Percentiles rank a stretch among this genome's conserved stretches.
These are phyloP conservation scores for Leishmania guyanensis DNA, from an alignment of 208 protist genomes.

Conservation along the genomic window DNA sequence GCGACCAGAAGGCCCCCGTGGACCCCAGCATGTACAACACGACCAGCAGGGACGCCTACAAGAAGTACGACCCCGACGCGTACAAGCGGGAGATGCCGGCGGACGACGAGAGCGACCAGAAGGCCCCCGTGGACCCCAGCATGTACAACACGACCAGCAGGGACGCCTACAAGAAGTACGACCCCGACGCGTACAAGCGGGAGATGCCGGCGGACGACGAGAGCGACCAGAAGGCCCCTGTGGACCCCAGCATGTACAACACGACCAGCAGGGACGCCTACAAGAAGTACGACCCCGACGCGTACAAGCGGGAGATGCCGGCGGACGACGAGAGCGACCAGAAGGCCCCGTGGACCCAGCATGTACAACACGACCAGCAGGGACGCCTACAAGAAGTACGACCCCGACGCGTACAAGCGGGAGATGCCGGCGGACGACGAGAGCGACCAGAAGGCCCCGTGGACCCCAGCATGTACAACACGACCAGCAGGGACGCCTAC, in stretches of 20 bases:
- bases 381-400: constrained; percentile 16
- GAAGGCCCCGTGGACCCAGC: constrained; percentile 26
- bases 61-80: constrained; percentile 35
- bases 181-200: constrained; percentile 45
- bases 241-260: constrained; percentile 38
- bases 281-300: constrained; percentile 40
- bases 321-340: constrained; percentile 12
- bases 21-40: constrained; percentile 53
- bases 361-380: constrained; percentile 22
- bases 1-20: background rate
- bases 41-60: constrained; percentile 44
- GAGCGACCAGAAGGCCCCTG: constrained; percentile 16
- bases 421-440: constrained; percentile 5
- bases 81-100: constrained; percentile 27
- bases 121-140: constrained; percentile 24
- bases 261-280: constrained; percentile 50
- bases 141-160: constrained; percentile 26
- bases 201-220: constrained; percentile 9
- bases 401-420: constrained; percentile 36
- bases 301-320: constrained; percentile 39
- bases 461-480: constrained; percentile 47
- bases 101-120: constrained; percentile 1
- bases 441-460: constrained; percentile 17
- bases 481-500: background rate
- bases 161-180: constrained; percentile 22